Base-by-base conservation (phyloP, 176 grass and related monocot species). In the Carex myosuroides region DNA sequence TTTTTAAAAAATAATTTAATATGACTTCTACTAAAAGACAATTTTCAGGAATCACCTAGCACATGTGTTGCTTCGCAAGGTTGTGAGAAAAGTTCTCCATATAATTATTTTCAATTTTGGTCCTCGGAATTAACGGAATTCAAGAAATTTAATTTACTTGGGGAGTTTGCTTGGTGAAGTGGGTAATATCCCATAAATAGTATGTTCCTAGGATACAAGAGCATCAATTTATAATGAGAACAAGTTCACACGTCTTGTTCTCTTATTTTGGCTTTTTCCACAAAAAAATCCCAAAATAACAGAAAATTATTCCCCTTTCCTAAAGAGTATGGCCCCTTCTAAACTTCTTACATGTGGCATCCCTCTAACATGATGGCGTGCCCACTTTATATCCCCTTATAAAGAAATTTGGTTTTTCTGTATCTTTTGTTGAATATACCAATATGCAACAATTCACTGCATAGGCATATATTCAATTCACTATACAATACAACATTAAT, bases 161-260 rank as follows among this genome's bases (percentile, higher is more conserved):
- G 13, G 73, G 73, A 4, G 2, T 12, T 50, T 50, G 12, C 2
- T 50, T 50, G 9, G 1, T 10, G 10, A 50, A 50, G 73, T 30
- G 13, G 7, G 52, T 3, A 8, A 21, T 67, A 7, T 60, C 88
- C 12, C 78, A 85, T 78, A 78, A 78, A 78, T 82, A 39, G 48
- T 61, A 60, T 75, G 67, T 89, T 78, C 86, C 13, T 83, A 82
- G 64, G 46, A 59, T 86, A 85, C 83, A 60, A 75, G 41, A 83
- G 33, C 68, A 84, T 59, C 73, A 92, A 92, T 69, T 86, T 80
- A 82, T 88, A 89, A 87, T 18, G 87, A 87, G 87, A 88, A 80
- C 83, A 83, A 91, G 79, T 96, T 91, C 74, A 91, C 87, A 91
- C 89, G 94, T 87, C 94, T 96, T 86, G 85, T 85, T 83, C 84